A percentile compares a stretch with the other conserved stretches of the same genome.
Evolutionary conservation across 1,139 yeast species (phyloP).

Genomic region (Blastobotrys illinoisensis): DNA sequence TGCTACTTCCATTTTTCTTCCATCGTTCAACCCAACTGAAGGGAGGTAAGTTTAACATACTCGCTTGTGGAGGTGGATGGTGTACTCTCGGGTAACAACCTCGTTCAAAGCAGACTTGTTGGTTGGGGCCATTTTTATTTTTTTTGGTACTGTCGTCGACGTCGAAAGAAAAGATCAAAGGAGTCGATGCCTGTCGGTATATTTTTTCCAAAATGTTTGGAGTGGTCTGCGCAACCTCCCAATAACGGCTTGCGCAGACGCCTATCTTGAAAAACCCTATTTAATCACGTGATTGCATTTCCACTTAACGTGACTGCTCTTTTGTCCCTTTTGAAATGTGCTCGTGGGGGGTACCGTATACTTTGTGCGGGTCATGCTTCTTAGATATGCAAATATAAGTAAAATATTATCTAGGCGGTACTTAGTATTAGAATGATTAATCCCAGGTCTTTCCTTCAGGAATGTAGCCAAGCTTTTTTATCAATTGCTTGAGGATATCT

Average conservation of each 20-base stretch:
- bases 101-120: slow-evolving; percentile 89
- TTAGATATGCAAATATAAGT: no score
- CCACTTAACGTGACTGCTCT: neutral
- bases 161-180: neutral
- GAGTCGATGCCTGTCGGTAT: neutral
- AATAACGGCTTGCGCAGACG: neutral
- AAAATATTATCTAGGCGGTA: no score
- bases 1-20: neutral
- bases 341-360: no score
- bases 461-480: neutral
- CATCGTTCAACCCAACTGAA: neutral
- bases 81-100: slow-evolving; percentile 99
- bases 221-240: neutral
- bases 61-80: slow-evolving; percentile 99
- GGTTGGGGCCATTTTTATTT: slow-evolving; percentile 33
- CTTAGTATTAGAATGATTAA: no score
- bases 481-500: slow-evolving; percentile 18
- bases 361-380: no score
- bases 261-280: neutral
- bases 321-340: no score
- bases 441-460: neutral
- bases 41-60: slow-evolving; percentile 47
- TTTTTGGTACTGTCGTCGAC: slow-evolving; percentile 2
- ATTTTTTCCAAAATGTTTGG: neutral
- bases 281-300: neutral